Conservation (phyloP, 1,139 yeast species). For the Scheffersomyces titani region DNA sequence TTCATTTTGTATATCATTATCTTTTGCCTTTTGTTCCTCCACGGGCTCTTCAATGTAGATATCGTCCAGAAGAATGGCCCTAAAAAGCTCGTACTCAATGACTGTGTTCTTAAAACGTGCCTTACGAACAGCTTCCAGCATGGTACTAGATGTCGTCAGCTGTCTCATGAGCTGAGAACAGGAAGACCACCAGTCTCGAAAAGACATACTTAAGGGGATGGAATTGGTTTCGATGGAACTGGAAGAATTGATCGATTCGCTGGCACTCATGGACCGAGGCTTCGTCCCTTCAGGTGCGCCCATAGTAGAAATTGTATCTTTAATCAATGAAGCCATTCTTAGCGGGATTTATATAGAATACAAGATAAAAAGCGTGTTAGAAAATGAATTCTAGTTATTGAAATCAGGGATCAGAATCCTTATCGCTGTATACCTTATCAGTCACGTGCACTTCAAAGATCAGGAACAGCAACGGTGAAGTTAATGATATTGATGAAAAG, state of each 20-base stretch:
- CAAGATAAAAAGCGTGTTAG: too few species aligned
- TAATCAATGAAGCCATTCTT: conserved; percentile 8
- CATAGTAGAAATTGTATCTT: conserved; percentile 14
- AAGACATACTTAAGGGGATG: conserved; percentile 28
- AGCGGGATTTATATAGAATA: not conserved
- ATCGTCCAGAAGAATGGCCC: conserved; percentile 35
- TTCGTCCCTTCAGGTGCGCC: conserved; percentile 8
- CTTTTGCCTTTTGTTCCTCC: not conserved
- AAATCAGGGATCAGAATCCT: not conserved
- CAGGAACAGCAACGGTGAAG: not conserved
- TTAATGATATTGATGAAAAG: not conserved
- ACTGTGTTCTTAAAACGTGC: conserved; percentile 28
- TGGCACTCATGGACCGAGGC: not conserved
- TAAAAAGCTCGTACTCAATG: conserved; percentile 38
- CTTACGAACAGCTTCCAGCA: conserved; percentile 9
- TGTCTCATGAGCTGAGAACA: conserved; percentile 27
- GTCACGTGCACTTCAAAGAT: not conserved
- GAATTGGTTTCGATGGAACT: conserved; percentile 14
- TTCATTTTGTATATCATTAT: not conserved
- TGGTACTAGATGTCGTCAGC: conserved; percentile 9
- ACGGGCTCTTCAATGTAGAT: conserved; percentile 16
- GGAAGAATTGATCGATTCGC: not conserved
- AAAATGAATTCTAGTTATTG: not conserved
- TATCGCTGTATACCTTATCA: not conserved
- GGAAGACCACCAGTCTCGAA: conserved; percentile 44